Base-by-base conservation (phyloP, 441 rosid genomes). In the Corymbia citriodora region DNA sequence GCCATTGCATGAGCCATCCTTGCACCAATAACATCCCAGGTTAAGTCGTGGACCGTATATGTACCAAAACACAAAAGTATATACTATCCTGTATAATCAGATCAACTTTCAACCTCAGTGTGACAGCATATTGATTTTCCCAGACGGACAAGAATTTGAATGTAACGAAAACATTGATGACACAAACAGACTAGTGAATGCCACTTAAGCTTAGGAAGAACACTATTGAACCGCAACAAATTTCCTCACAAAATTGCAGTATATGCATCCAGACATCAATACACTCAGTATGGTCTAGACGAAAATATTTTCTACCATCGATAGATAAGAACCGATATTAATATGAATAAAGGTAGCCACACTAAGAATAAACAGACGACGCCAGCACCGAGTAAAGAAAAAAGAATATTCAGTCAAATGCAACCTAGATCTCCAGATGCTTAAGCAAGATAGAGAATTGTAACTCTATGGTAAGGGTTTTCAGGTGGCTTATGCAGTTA, bases 1-100 rank as follows among this genome's bases (percentile, higher is more conserved):
- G 88, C 99, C 99, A 93, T 98, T 98, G 92, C 99, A 97, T 48
- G 99, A 98, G 93, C 99, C 99, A 95, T 98, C 99, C 99, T 98
- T 89, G 89, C 89, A 87, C 50, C 70, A 87, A 87, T 29, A 74
- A 74, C 16, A 40, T 45, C 85, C 85, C 52, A 74, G 52, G 50
- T 74, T 74, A 74, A 74, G 49, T 21, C 40, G 83, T 16, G n/a
- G 65, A 70, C 25, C 36, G 52, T 40, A 74, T 74, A 74, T 74
- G 17, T 40, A 74, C 8, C 52, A 48, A 36, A 74, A 21, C 10
- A 25, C 52, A 13, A 74, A 74, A 40, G n/a, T 2, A 40, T 74
- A 74, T 40, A 36, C 85, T 40, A 23, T 74, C 3, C 85, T 23
- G 12, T 74, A 25, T 74, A 74, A 74, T 40, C 85, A 45, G n/a